Percentiles rank a stretch among this genome's conserved stretches.
These are phyloP conservation scores for Raphanus raphanistrum DNA, from an alignment of 345 rosid genomes.

Conservation along the genomic window DNA sequence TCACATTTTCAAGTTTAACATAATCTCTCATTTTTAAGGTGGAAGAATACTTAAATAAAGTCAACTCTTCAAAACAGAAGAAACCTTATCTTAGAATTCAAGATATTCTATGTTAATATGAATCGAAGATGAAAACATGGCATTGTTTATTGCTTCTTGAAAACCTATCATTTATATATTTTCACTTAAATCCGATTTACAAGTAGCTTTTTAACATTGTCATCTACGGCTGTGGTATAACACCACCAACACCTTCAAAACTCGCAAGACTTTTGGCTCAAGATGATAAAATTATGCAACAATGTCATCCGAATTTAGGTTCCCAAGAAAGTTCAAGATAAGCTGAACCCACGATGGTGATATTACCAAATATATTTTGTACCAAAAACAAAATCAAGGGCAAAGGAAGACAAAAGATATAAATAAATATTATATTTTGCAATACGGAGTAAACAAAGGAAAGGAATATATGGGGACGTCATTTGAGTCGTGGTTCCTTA, in stretches of 20 bases:
- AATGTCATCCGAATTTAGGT: slow-evolving; percentile 22
- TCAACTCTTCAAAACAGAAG: background rate
- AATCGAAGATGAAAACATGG: background rate
- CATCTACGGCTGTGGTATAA: background rate
- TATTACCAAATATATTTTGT: slow-evolving; percentile 11
- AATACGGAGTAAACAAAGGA: background rate
- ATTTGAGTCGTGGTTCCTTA: slow-evolving; percentile 32
- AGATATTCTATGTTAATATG: background rate
- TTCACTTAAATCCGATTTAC: background rate
- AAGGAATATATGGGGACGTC: slow-evolving; percentile 12
- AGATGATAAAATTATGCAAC: background rate
- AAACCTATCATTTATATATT: background rate
- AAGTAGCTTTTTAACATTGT: background rate
- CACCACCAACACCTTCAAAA: background rate
- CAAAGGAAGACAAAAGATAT: slow-evolving; percentile 18
- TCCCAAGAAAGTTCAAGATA: slow-evolving; percentile 32
- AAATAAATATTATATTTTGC: background rate
- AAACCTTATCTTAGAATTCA: background rate
- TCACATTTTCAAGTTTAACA: background rate
- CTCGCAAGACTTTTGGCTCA: background rate
- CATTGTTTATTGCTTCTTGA: background rate
- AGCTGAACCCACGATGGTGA: slow-evolving; percentile 31
- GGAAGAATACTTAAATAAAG: background rate
- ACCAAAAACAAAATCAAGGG: background rate
- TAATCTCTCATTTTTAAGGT: background rate